phyloP scores from a whole-genome alignment of 148 eudicot species.

The Arctostaphylos glauca region DNA sequence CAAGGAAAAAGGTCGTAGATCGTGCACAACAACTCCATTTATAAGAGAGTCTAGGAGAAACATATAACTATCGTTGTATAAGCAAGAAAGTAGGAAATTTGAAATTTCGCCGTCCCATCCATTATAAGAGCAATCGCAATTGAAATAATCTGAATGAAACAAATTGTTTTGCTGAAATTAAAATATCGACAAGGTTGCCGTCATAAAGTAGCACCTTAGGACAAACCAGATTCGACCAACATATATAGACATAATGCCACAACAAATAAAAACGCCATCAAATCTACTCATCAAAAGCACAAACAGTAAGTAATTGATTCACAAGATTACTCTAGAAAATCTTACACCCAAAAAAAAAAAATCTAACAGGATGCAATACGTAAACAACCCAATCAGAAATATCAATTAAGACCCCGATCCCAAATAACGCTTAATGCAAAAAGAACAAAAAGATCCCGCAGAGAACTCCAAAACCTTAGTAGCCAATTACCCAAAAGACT shows the following conservation, averaged over 20 bases:
- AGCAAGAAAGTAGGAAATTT: too few species aligned
- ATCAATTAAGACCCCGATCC: not conserved
- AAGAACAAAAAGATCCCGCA: not conserved
- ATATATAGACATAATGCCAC: not conserved
- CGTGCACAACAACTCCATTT: too few species aligned
- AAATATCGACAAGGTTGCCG: too few species aligned
- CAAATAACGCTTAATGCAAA: not conserved
- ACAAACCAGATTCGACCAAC: too few species aligned
- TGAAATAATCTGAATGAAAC: too few species aligned
- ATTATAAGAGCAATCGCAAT: too few species aligned
- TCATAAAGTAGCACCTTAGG: too few species aligned
- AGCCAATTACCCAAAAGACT: not conserved
- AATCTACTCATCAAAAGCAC: not conserved
- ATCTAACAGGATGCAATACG: not conserved
- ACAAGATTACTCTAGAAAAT: not conserved
- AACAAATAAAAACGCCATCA: not conserved
- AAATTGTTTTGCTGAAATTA: too few species aligned
- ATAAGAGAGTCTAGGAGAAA: too few species aligned
- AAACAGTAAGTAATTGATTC: not conserved
- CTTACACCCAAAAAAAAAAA: not conserved
- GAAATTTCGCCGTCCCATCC: too few species aligned
- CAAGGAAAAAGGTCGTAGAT: not conserved
- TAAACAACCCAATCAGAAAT: not conserved
- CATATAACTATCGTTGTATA: too few species aligned
- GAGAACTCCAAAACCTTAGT: not conserved